Base-by-base conservation (phyloP, 2,329 filamentous ascomycete species). In the Aspergillus pseudotamarii region DNA sequence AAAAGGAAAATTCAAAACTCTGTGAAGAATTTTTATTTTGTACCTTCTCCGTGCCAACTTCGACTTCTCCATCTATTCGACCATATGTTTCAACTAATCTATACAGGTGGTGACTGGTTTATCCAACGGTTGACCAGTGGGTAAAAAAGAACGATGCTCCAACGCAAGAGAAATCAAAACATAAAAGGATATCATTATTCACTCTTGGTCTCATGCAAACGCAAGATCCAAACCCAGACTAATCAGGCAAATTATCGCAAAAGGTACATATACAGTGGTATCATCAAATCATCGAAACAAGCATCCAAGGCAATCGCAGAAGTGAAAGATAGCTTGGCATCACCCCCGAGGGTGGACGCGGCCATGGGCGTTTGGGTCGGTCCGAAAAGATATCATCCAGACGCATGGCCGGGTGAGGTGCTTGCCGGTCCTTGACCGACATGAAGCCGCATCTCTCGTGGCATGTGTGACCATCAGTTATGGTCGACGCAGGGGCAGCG, bases 271-370 rank as follows among this genome's bases (percentile, higher is more conserved):
- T 55, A 55, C 51, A 55, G 51, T 55, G 21, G 48, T 50, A 32
- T 53, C 50, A 21, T 59, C 32, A 38, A 59, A 23, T 54, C 58
- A 58, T 58, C 14, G 57, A 50, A 36, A 51, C 38, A 38, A 50
- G 48, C 45, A 50, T 48, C n/a, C 4, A 45, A 46, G 19, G 56
- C 51, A 30, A 12, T 38, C 51, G 23, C 51, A 38, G 34, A 26
- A 14, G 21, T 46, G 28, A 23, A 30, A 9, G 36, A 12, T 12
- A 26, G 21, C 28, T 32, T 55, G n/a, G 6, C n/a, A 55, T 28
- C 51, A 55, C 51, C 51, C 51, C n/a, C 8, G 1, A 38, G 51
- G 51, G 21, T 11, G 34, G n/a, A 38, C n/a, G 34, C 34, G 32
- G 51, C 36, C 30, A 14, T 19, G 1, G n/a, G 36, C 32, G 34